A percentile compares a stretch with the other conserved stretches of the same genome.
phyloP scores from a whole-genome alignment of 192 early-diverging fungal species.

The Tieghemiomyces parasiticus region DNA sequence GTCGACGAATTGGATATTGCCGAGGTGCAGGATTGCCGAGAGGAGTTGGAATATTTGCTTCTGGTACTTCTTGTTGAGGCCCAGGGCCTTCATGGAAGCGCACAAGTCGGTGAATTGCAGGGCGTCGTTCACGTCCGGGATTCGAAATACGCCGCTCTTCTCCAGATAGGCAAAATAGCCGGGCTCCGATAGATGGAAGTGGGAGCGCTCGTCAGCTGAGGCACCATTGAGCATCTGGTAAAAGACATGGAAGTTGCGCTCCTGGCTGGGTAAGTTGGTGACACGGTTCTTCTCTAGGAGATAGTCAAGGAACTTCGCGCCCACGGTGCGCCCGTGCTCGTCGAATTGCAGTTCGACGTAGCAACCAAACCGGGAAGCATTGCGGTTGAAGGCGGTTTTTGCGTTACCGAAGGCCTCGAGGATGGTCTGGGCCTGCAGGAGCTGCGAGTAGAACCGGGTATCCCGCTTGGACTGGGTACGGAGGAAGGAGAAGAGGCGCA shows the following conservation, averaged over 20 bases:
- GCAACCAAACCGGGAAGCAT: constrained; percentile 72
- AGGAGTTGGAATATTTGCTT: constrained; percentile 74
- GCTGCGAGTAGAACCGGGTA: constrained; percentile 47
- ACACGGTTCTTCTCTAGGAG: constrained; percentile 77
- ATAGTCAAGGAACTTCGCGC: constrained; percentile 76
- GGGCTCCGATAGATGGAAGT: constrained; percentile 56
- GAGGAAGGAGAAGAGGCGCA: constrained; percentile 51
- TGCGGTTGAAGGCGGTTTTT: constrained; percentile 50
- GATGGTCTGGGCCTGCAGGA: constrained; percentile 52
- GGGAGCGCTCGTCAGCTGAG: constrained; percentile 53
- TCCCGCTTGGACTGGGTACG: constrained; percentile 55
- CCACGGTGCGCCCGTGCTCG: constrained; percentile 76
- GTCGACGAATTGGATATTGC: constrained; percentile 70
- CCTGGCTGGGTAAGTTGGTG: constrained; percentile 34
- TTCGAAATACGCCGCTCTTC: constrained; percentile 29
- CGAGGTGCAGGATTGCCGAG: constrained; percentile 73
- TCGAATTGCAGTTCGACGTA: constrained; percentile 88
- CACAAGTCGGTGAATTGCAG: constrained; percentile 54
- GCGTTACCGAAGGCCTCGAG: constrained; percentile 84
- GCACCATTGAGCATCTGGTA: constrained; percentile 87
- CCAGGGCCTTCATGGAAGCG: constrained; percentile 68
- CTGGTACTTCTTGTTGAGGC: constrained; percentile 65
- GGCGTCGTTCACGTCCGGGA: constrained; percentile 40
- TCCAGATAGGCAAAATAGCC: constrained; percentile 10
- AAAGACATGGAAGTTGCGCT: constrained; percentile 90